phyloP scores from a whole-genome alignment of 768 basidiomycete genomes.

The Suillus brevipes region DNA sequence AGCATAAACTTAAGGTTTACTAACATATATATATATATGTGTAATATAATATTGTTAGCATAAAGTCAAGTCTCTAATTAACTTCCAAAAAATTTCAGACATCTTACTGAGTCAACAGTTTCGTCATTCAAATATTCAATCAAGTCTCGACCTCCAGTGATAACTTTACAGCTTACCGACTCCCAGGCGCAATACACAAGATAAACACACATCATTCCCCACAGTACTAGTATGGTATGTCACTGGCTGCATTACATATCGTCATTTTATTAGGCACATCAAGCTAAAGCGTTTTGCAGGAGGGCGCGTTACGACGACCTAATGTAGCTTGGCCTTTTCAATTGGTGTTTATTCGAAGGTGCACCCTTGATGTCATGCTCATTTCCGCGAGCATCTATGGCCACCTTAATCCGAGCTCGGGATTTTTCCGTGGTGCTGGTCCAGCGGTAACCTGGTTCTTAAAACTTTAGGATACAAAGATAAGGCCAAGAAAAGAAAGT shows the following conservation, averaged over 20 bases:
- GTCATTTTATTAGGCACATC: not conserved
- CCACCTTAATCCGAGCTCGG: slow-evolving; percentile 1
- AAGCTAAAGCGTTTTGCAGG: not conserved
- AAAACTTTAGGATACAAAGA: not conserved
- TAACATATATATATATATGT: not conserved
- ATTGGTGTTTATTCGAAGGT: slow-evolving; percentile 2
- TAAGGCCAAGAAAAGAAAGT: slow-evolving; percentile 3
- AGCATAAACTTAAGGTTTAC: not conserved
- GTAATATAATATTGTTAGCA: not conserved
- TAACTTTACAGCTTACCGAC: not conserved
- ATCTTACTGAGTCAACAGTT: too few species aligned
- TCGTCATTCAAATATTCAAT: too few species aligned
- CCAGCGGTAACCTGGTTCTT: not conserved
- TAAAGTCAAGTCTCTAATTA: not conserved
- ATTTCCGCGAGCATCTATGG: slow-evolving; percentile 1
- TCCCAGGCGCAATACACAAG: not conserved
- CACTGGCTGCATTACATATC: not conserved
- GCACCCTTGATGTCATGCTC: slow-evolving; percentile 1
- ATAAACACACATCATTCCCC: not conserved
- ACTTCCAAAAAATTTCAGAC: not conserved
- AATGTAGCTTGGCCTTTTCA: slow-evolving; percentile 10
- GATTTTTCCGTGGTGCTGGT: not conserved
- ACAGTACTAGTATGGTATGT: not conserved
- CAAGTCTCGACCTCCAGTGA: not conserved
- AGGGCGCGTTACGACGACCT: not conserved